A percentile compares a stretch with the other conserved stretches of the same genome.
Evolutionary conservation across 495 filamentous ascomycete species (phyloP).

Genomic region (Opeltia flavorubescens): DNA sequence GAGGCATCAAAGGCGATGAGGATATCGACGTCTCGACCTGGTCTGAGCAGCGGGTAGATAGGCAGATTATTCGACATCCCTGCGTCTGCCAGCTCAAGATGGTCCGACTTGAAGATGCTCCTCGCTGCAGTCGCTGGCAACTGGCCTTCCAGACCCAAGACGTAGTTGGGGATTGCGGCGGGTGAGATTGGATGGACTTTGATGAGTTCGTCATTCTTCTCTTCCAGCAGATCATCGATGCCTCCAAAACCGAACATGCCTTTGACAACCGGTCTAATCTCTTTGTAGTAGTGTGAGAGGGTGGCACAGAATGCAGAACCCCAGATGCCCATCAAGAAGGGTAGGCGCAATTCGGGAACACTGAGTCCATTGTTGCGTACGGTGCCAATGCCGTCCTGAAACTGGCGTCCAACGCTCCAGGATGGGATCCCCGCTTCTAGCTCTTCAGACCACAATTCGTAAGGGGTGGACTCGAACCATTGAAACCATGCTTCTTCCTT

Average conservation of each 20-base stretch:
- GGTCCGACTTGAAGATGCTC: constrained; percentile 50
- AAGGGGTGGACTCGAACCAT: constrained; percentile 95
- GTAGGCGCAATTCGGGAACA: constrained; percentile 68
- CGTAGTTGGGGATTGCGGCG: constrained; percentile 75
- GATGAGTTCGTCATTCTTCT: constrained; percentile 63
- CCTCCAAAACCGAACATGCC: constrained; percentile 58
- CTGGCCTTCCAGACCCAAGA: constrained; percentile 58
- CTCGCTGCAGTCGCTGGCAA: constrained; percentile 62
- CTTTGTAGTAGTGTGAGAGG: constrained; percentile 87
- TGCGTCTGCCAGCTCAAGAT: constrained; percentile 86
- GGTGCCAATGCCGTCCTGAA: constrained; percentile 54
- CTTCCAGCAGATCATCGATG: constrained; percentile 77
- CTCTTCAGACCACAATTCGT: constrained; percentile 94
- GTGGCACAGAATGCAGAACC: constrained; percentile 94
- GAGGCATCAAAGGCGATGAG: constrained; percentile 82
- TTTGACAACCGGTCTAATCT: constrained; percentile 66
- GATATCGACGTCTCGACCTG: constrained; percentile 76
- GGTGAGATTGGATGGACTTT: constrained; percentile 90
- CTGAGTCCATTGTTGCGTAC: constrained; percentile 42
- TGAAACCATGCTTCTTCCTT: constrained; percentile 83
- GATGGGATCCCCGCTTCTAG: constrained; percentile 81
- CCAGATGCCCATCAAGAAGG: constrained; percentile 80
- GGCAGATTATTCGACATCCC: constrained; percentile 97
- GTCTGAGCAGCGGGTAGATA: constrained; percentile 82
- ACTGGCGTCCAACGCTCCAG: constrained; percentile 79